Conservation (phyloP, 1,139 yeast species). For the Magnusiomyces fungicola region DNA sequence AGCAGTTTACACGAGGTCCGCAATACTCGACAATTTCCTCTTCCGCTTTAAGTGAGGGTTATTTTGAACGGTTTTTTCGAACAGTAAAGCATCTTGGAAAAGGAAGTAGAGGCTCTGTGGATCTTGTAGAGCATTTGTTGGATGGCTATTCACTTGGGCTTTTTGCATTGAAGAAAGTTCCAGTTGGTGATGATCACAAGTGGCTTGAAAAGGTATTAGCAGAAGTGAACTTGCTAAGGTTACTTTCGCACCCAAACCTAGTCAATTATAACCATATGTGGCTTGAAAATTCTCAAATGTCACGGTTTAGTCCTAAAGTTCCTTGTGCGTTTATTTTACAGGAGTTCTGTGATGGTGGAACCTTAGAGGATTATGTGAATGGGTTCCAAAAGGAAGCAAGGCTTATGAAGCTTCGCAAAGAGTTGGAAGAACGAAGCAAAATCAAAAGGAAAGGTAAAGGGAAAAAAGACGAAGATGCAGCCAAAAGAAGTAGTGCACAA, state of each 20-base stretch:
- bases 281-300: conserved; percentile 65
- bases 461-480: too few relatives aligned
- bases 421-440: neutral
- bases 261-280: conserved; percentile 88
- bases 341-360: conserved; percentile 86
- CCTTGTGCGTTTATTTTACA: conserved; percentile 82
- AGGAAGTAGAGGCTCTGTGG: conserved; percentile 81
- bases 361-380: conserved; percentile 58
- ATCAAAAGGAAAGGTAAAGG: neutral
- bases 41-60: conserved; percentile 59
- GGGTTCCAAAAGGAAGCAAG: conserved; percentile 13
- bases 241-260: conserved; percentile 51
- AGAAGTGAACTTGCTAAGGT: conserved; percentile 62
- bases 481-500: neutral
- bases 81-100: conserved; percentile 51
- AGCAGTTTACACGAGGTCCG: too few relatives aligned
- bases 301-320: conserved; percentile 51
- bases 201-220: conserved; percentile 64
- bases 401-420: neutral
- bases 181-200: conserved; percentile 66
- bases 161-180: conserved; percentile 77
- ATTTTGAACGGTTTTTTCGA: conserved; percentile 59
- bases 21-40: conserved; percentile 22
- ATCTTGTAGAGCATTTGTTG: conserved; percentile 70
- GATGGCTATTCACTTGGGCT: conserved; percentile 66